Percentiles rank a stretch among this genome's conserved stretches.
These are phyloP conservation scores for Chrysoporthe cubensis DNA, from an alignment of 2,329 filamentous ascomycete genomes.

Conservation along the genomic window DNA sequence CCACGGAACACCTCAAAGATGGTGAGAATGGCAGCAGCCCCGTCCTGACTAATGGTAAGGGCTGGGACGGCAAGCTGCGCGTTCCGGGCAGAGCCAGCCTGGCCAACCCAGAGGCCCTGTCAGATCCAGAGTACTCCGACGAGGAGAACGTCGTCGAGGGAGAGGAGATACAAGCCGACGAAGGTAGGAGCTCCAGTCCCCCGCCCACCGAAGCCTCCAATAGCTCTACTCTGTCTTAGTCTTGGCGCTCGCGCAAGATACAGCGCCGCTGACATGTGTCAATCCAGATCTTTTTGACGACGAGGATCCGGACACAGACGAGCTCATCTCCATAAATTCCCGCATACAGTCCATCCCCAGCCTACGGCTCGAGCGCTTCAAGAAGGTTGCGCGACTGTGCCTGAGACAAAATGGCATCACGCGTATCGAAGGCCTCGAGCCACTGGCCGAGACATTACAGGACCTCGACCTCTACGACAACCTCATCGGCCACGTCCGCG, in stretches of 20 bases:
- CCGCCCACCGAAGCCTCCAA: not conserved
- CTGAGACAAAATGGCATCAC: constrained; percentile 91
- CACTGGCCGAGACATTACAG: constrained; percentile 67
- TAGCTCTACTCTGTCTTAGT: not conserved
- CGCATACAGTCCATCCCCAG: constrained; percentile 78
- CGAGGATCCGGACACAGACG: constrained; percentile 66
- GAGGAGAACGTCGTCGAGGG: constrained; percentile 69
- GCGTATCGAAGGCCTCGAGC: constrained; percentile 73
- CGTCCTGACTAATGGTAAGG: constrained; percentile 62
- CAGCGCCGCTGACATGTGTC: constrained; percentile 14
- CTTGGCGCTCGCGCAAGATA: not conserved
- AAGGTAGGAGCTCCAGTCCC: constrained; percentile 57
- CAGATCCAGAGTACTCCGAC: constrained; percentile 83
- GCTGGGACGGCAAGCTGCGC: constrained; percentile 84
- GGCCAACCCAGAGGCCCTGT: constrained; percentile 78
- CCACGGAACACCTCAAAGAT: constrained; percentile 43
- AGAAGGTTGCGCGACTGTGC: constrained; percentile 75
- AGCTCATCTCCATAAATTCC: constrained; percentile 89
- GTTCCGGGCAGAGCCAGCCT: constrained; percentile 71
- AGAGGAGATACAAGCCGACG: constrained; percentile 79
- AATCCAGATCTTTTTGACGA: constrained; percentile 61
- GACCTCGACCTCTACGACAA: constrained; percentile 98
- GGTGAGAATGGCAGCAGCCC: constrained; percentile 45
- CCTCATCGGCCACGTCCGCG: constrained; percentile 82
- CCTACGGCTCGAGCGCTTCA: constrained; percentile 83